Base-by-base conservation (phyloP, 805 yeast genomes). In the Wickerhamiella lipophila region DNA sequence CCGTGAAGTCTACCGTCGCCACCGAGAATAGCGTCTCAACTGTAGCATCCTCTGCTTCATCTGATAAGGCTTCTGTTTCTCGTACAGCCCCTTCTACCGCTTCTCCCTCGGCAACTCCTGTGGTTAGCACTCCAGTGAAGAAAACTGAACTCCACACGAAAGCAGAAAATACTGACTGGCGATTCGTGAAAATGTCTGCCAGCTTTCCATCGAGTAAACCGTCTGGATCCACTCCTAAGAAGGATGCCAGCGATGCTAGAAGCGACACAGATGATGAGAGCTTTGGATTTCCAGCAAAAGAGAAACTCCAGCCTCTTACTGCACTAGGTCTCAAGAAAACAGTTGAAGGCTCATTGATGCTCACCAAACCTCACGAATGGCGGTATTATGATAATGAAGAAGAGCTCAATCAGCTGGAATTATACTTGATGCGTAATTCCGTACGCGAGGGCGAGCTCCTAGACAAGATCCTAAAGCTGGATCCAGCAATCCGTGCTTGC, bases 371-470 rank as follows among this genome's bases (percentile, higher is more conserved):
- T 16, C 23, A 52, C 22, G 49, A 58, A 30, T 58, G 61, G 61
- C 49, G 60, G 19, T 56, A 35, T 50, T 56, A 56, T 46, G 58
- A 55, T 2, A 50, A 52, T 16, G 53, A 50, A 25, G 50, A 42
- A 12, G 57, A 55, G 46, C 22, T 58, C 16, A 42, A 39, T 16
- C 36, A 29, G 30, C 52, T 58, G 2, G 19, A 42, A 18, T 43
- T 49, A 34, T 42, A 50, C 26, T 40, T 49, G 26, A 16, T 21
- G 16, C 39, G 44, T 8, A 16, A 30, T 21, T 58, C 59, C n/a
- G 29, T 18, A 11, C 58, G 61, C n/a, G 59, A 56, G 49, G 25
- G 47, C 18, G 35, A 36, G 2, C 45, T 52, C 9, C 22, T 32
- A 13, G 55, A 48, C 5, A 47, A 45, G 32, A 48, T 52, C 7